A percentile compares a stretch with the other conserved stretches of the same genome.
Conservation (phyloP, 306 rosid genomes). For the Sphenostylis stenocarpa region DNA sequence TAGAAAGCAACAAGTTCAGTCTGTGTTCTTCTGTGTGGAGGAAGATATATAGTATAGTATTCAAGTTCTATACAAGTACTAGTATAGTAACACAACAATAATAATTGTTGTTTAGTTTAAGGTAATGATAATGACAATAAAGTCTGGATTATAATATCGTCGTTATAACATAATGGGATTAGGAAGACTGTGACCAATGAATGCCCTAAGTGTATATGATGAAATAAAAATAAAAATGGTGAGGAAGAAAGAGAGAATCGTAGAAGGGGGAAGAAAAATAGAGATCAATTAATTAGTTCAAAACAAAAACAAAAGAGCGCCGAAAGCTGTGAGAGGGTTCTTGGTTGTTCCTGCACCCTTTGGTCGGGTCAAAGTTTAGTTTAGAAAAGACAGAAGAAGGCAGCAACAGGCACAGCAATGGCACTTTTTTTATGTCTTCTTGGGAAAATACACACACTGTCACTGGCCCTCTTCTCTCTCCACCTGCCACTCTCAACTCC, state of each 20-base stretch:
- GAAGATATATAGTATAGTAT: background rate
- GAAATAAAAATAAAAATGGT: background rate
- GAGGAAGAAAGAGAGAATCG: background rate
- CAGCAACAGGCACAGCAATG: constrained; percentile 32
- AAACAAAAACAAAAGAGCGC: constrained; percentile 49
- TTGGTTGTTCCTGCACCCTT: constrained; percentile 16
- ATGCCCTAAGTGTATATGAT: background rate
- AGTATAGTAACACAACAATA: background rate
- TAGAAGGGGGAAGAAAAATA: background rate
- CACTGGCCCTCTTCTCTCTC: background rate
- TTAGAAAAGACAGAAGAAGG: background rate
- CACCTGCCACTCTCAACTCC: constrained; percentile 8
- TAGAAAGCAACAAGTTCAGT: constrained; percentile 43
- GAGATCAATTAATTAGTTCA: background rate
- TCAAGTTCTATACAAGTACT: background rate
- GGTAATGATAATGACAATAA: constrained; percentile 16
- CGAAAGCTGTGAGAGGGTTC: constrained; percentile 67
- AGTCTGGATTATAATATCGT: background rate
- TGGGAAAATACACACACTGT: constrained; percentile 29
- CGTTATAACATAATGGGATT: background rate
- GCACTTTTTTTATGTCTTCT: constrained; percentile 24
- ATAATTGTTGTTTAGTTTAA: constrained; percentile 15
- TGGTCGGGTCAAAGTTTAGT: constrained; percentile 41
- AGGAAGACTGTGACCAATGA: background rate
- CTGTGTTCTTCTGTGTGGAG: constrained; percentile 11